Base-by-base conservation (phyloP, 805 yeast species). In the Ogataea thermomethanolica region DNA sequence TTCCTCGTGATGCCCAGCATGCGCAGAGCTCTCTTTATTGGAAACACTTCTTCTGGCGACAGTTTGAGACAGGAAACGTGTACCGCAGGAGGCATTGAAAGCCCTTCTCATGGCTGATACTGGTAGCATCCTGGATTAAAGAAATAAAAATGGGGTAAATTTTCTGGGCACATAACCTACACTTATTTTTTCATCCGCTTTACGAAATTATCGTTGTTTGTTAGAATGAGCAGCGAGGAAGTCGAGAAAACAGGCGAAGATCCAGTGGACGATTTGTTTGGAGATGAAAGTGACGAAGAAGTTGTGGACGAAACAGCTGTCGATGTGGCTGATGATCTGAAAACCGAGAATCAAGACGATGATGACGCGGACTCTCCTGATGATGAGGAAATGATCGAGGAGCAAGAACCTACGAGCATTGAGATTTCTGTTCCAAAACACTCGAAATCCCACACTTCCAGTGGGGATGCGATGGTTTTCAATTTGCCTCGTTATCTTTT, bases 401-500 rank as follows among this genome's bases (percentile, higher is more conserved):
- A 52, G 14, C 59, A 50, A 12, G 46, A 46, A 29, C 25, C 56
- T 1, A 58, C 51, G 21, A 65, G 56, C 40, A 69, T 55, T 46
- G 74, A 59, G 59, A 63, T 55, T 55, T 69, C 49, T 58, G 62
- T 65, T 56, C 84, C 71, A 47, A 75, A 74, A 58, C 81, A 76
- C 53, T 71, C 79, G 2, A 59, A 66, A 39, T 59, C 73, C 7
- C 76, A 71, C 41, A 58, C 55, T 14, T 63, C 67, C 5, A 51
- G 55, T 15, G 62, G 62, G 13, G 59, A 66, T 2, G 56, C 67
- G 2, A 58, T 57, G 37, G 56, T 54, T 38, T 76, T 84, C 36
- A 82, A 84, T 46, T 66, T 90, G 45, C 99, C 99, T 2, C 81
- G 87, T 14, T 91, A 86, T 54, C 65, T 93, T 43, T 79, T 77